Base-by-base conservation (phyloP, 164 flowering plant genomes). In the Malania oleifera region DNA sequence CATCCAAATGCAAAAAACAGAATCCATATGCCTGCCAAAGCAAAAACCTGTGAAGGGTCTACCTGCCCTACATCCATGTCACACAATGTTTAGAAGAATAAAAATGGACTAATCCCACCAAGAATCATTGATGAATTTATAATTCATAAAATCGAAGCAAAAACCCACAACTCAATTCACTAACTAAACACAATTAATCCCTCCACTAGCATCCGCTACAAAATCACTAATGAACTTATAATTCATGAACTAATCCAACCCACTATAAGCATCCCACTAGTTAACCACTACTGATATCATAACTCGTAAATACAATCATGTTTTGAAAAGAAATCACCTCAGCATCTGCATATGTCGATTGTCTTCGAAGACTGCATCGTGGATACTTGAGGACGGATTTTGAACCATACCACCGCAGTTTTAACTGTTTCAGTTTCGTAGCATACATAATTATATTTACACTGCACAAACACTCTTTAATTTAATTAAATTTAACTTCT, bases 11-110 rank as follows among this genome's bases (percentile, higher is more conserved):
- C 73, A 52, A 93, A 80, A 58, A 93, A 62, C 67, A 93, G 66
- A 69, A 79, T 49, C 99, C 99, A 93, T 49, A 90, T 83, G 62
- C 87, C 79, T 25, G 92, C 96, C 59, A 93, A 67, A 28, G 85
- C 83, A 43, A 83, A 74, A 67, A 81, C 92, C 82, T 86, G 96
- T 49, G 97, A 85, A 56, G 74, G 78, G 68, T 93, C 99, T 79
- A 62, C 97, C 99, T 93, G 99, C 95, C 92, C 97, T 88, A 93
- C 96, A 82, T 54, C 71, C 83, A 83, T 50, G 65, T 66, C 75
- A 82, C 47, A 71, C 57, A 63, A 62, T 76, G 60, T 69, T 72
- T 70, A n/a, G n/a, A n/a, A n/a, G n/a, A n/a, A n/a, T n/a, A n/a
- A n/a, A 64, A 73, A 49, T 44, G 54, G 25, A 62, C 64, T 18